Base-by-base conservation (phyloP, 805 yeast species). In the Pichia kluyveri region DNA sequence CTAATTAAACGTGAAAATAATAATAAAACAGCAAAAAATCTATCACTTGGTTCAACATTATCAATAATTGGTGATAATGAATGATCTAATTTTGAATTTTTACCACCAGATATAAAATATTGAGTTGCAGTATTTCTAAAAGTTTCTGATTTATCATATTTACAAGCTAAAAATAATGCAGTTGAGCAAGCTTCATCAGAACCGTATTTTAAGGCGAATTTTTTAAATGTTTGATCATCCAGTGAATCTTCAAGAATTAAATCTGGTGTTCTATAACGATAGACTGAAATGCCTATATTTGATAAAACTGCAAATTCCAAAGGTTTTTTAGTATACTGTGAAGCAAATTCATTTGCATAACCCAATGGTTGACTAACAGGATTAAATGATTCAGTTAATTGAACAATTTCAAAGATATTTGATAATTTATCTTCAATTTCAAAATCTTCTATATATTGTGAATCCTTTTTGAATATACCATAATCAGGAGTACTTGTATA, bases 181-280 rank as follows among this genome's bases (percentile, higher is more conserved):
- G 93, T 82, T 0, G 96, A 83, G 60, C 97, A 91, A 4, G 95
- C 82, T 63, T 95, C 99, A 45, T 86, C 81, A 45, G 82, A 75
- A 7, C 98, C 97, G 62, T 88, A 89, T 47, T 85, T 83, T 43
- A 77, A 76, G 17, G 83, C 79, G 60, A 87, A 87, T 45, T 82
- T 75, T 45, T 80, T 74, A 45, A 86, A 76, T 19, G 84, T 80
- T 38, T 68, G 72, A 38, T 83, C 90, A 44, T 81, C 79, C 48
- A 86, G 68, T 0, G 83, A 66, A 48, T 69, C 70, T 59, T 83
- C 84, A 53, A 91, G 75, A 6, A 88, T 75, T 61, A 83, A 76
- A 60, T 83, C 90, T 8, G 96, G 93, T 3, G 89, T 83, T 62
- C 88, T 76, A 56, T 82, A 82, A 54, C 83, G 81, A 63, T 82